These are phyloP conservation scores for Coriolopsis trogii DNA, from an alignment of 1,284 basidiomycete genomes.

Conservation along the genomic window DNA sequence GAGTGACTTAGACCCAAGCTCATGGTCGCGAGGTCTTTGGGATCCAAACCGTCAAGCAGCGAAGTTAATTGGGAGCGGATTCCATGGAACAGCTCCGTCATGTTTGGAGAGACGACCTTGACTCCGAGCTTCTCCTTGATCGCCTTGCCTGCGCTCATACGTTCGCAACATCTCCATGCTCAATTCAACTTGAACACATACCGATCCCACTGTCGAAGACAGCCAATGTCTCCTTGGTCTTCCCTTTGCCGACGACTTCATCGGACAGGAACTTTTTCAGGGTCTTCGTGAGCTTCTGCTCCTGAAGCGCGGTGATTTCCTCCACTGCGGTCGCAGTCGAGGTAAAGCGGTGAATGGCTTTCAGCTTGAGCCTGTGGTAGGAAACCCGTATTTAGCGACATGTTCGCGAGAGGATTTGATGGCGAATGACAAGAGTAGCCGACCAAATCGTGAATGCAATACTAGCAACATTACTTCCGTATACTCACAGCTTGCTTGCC, in stretches of 20 bases:
- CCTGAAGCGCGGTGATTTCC: constrained; percentile 92
- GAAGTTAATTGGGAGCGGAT: constrained; percentile 90
- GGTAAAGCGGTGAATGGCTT: constrained; percentile 94
- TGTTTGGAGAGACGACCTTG: constrained; percentile 68
- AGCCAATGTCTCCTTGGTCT: constrained; percentile 85
- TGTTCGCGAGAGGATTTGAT: too few relatives aligned
- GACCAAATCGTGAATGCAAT: neutral
- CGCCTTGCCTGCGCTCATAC: constrained; percentile 34
- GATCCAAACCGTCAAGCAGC: constrained; percentile 88
- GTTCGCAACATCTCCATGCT: neutral
- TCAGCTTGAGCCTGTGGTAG: constrained; percentile 79
- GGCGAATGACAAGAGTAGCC: too few relatives aligned
- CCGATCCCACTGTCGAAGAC: constrained; percentile 93
- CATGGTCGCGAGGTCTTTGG: constrained; percentile 98
- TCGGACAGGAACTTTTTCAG: constrained; percentile 94
- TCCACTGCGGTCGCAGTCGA: constrained; percentile 99
- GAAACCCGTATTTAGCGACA: constrained; percentile 5
- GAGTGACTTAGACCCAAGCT: constrained; percentile 97
- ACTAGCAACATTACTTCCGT: neutral
- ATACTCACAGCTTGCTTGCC: constrained; percentile 86
- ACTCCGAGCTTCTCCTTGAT: constrained; percentile 96
- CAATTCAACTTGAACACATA: constrained; percentile 40
- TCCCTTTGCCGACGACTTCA: constrained; percentile 86
- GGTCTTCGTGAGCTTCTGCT: constrained; percentile 91
- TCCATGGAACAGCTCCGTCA: constrained; percentile 92